phyloP scores from a whole-genome alignment of 768 basidiomycete species.

The Rhodotorula paludigena region DNA sequence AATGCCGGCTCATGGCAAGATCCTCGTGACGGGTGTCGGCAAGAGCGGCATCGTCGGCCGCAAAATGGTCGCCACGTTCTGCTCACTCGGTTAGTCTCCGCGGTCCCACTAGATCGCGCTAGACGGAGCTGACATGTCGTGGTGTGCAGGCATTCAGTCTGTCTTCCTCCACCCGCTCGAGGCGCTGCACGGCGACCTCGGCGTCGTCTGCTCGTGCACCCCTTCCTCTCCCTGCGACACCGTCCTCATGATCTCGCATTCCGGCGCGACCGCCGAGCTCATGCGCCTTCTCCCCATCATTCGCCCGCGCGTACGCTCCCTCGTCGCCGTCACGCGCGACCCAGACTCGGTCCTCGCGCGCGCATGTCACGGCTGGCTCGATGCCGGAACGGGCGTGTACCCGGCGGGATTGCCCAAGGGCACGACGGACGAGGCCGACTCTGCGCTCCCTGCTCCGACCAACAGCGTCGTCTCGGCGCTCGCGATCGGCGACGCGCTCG shows the following conservation, averaged over 20 bases:
- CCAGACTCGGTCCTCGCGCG: slow-evolving; percentile 39
- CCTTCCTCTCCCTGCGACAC: slow-evolving; percentile 36
- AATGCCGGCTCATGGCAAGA: slow-evolving; percentile 38
- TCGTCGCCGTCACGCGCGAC: slow-evolving; percentile 40
- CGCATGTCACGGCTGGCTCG: slow-evolving; percentile 38
- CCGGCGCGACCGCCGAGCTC: slow-evolving; percentile 43
- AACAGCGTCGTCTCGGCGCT: slow-evolving; percentile 40
- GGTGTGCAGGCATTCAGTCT: slow-evolving; percentile 37
- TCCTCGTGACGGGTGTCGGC: slow-evolving; percentile 42
- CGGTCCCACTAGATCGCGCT: too few species aligned
- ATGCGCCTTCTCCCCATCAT: slow-evolving; percentile 40
- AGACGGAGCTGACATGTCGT: neutral
- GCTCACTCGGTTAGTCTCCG: slow-evolving; percentile 38
- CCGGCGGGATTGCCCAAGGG: slow-evolving; percentile 17
- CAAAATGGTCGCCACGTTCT: slow-evolving; percentile 43
- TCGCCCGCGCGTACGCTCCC: slow-evolving; percentile 30
- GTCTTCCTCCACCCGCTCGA: slow-evolving; percentile 42
- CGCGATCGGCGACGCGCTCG: slow-evolving; percentile 41
- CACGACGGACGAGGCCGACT: slow-evolving; percentile 42
- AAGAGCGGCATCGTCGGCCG: slow-evolving; percentile 41
- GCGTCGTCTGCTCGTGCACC: slow-evolving; percentile 38
- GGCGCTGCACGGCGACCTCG: slow-evolving; percentile 44
- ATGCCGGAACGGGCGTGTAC: slow-evolving; percentile 39
- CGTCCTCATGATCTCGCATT: slow-evolving; percentile 42
- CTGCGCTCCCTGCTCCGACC: slow-evolving; percentile 42